phyloP scores from a whole-genome alignment of 805 yeast genomes.

The Hanseniaspora clermontiae region DNA sequence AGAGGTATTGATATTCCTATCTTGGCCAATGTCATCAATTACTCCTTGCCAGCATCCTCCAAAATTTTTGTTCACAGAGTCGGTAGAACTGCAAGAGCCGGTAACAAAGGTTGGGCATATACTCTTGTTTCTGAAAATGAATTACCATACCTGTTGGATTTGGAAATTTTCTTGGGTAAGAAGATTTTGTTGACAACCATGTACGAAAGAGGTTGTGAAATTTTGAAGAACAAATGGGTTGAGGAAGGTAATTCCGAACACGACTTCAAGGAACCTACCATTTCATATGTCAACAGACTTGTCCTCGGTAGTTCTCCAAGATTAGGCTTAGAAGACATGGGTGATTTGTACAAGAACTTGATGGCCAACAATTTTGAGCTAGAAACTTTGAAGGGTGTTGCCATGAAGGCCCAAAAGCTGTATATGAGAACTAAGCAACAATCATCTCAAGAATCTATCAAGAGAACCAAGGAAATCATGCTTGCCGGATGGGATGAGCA shows the following conservation, averaged over 20 bases:
- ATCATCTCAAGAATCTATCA: slow-evolving; percentile 77
- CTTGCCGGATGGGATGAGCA: slow-evolving; percentile 80
- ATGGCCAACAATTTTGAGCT: slow-evolving; percentile 57
- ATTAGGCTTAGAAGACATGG: slow-evolving; percentile 49
- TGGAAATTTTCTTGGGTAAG: slow-evolving; percentile 79
- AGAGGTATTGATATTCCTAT: slow-evolving; percentile 98
- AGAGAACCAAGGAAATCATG: slow-evolving; percentile 67
- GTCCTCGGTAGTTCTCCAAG: slow-evolving; percentile 80
- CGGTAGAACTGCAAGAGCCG: slow-evolving; percentile 99
- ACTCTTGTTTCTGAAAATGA: slow-evolving; percentile 76
- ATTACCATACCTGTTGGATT: slow-evolving; percentile 76
- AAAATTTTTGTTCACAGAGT: slow-evolving; percentile 94
- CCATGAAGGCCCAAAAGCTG: slow-evolving; percentile 76
- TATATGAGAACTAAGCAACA: slow-evolving; percentile 74
- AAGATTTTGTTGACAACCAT: slow-evolving; percentile 59
- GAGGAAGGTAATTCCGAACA: slow-evolving; percentile 30
- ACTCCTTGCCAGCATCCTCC: slow-evolving; percentile 78
- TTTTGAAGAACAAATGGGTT: slow-evolving; percentile 37
- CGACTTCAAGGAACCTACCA: slow-evolving; percentile 38
- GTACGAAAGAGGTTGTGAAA: slow-evolving; percentile 49
- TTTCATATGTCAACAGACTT: slow-evolving; percentile 60
- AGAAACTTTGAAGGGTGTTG: slow-evolving; percentile 49
- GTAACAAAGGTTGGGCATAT: slow-evolving; percentile 95
- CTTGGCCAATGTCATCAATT: slow-evolving; percentile 87
- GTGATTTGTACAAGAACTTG: slow-evolving; percentile 57